These are phyloP conservation scores for Dacryopinax primogenitus DNA, from an alignment of 768 basidiomycete genomes.

Conservation along the genomic window DNA sequence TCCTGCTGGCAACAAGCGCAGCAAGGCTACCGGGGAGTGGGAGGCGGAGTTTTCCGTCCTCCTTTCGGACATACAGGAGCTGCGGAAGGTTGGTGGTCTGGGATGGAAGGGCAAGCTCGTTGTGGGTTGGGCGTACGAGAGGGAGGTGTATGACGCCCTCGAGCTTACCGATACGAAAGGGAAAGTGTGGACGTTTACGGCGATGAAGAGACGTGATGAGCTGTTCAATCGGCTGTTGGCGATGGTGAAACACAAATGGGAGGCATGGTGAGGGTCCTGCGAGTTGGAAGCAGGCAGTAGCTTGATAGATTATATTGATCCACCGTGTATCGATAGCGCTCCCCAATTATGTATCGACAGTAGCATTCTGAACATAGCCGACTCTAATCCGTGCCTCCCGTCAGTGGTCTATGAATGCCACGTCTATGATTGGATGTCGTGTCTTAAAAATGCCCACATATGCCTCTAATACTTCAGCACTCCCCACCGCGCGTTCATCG, in stretches of 20 bases:
- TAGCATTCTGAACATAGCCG: too few species aligned
- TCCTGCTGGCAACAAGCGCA: not conserved
- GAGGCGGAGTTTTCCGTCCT: conserved; percentile 20
- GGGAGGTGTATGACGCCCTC: conserved; percentile 21
- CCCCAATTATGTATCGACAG: too few species aligned
- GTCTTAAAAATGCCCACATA: too few species aligned
- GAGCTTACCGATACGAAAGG: conserved; percentile 23
- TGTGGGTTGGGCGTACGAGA: conserved; percentile 25
- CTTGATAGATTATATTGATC: not conserved
- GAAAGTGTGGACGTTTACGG: conserved; percentile 20
- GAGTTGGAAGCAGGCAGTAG: too few species aligned
- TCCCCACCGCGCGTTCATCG: not conserved
- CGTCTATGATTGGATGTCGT: too few species aligned
- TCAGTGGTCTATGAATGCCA: too few species aligned
- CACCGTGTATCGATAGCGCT: not conserved
- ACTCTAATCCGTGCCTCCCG: too few species aligned
- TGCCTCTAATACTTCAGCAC: not conserved
- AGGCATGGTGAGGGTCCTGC: conserved; percentile 15
- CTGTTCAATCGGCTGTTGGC: conserved; percentile 27
- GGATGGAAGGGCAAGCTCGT: conserved; percentile 33
- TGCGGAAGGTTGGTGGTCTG: conserved; percentile 29
- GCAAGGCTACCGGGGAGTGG: not conserved
- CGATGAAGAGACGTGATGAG: conserved; percentile 27
- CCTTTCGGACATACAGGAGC: conserved; percentile 23
- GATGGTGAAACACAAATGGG: conserved; percentile 24